phyloP scores from a whole-genome alignment of 202 grass and related monocot species.

The Carex arenaria region DNA sequence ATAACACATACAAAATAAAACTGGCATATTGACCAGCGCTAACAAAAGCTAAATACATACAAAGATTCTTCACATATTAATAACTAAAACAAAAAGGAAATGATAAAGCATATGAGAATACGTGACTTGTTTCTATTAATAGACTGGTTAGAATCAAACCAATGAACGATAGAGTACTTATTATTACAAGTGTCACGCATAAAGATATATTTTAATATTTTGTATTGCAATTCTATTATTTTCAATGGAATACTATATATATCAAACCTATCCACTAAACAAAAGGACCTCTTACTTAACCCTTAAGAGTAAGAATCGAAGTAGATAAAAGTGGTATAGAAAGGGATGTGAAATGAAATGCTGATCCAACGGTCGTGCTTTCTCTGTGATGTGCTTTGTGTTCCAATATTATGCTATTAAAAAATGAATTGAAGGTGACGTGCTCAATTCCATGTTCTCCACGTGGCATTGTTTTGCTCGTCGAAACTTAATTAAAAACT shows the following conservation, averaged over 20 bases:
- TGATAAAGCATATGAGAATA: no score
- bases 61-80: no score
- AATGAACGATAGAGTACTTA: no score
- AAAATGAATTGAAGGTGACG: not conserved
- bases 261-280: constrained; percentile 21
- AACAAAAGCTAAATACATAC: no score
- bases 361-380: constrained; percentile 18
- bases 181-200: no score
- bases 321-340: not conserved
- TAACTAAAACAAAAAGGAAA: no score
- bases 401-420: constrained; percentile 3
- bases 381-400: not conserved
- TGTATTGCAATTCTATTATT: not conserved
- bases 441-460: constrained; percentile 21
- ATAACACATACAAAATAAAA: no score
- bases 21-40: no score
- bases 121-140: no score
- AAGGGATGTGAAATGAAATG: constrained; percentile 10
- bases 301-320: constrained; percentile 19
- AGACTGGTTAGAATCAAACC: no score
- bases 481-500: constrained; percentile 23
- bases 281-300: constrained; percentile 24
- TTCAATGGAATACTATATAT: not conserved
- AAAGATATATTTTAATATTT: no score
- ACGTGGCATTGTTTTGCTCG: constrained; percentile 21